Evolutionary conservation across 2,329 filamentous ascomycete genomes (phyloP).

Genomic region (Xylariaceae sp.): DNA sequence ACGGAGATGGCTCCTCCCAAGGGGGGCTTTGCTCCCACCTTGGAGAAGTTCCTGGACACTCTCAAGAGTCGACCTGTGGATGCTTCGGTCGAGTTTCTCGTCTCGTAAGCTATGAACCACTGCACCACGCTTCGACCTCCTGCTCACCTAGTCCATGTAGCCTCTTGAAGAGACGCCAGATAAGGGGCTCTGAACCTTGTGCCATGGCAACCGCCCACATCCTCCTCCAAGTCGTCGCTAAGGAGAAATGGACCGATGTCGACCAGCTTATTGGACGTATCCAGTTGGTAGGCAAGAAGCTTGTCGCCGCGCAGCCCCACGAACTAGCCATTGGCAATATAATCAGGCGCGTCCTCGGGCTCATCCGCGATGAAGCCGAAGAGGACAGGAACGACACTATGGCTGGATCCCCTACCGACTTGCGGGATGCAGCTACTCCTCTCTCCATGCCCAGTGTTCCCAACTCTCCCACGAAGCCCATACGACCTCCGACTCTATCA

Average conservation of each 20-base stretch:
- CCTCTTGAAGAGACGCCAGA: slow-evolving; percentile 84
- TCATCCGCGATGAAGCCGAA: slow-evolving; percentile 86
- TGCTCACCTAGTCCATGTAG: slow-evolving; percentile 34
- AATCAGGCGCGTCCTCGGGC: slow-evolving; percentile 76
- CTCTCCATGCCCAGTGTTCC: slow-evolving; percentile 9
- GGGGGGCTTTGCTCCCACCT: slow-evolving; percentile 57
- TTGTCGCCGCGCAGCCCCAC: slow-evolving; percentile 77
- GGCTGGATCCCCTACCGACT: slow-evolving; percentile 49
- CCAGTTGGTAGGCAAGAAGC: slow-evolving; percentile 65
- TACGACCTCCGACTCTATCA: slow-evolving; percentile 53
- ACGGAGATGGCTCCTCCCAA: slow-evolving; percentile 48
- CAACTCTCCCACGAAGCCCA: slow-evolving; percentile 11
- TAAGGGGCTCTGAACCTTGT: slow-evolving; percentile 78
- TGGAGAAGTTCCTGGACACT: slow-evolving; percentile 72
- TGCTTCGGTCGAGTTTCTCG: slow-evolving; percentile 72
- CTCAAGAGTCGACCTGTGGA: slow-evolving; percentile 71
- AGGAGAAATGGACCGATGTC: slow-evolving; percentile 70
- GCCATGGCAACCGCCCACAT: slow-evolving; percentile 87
- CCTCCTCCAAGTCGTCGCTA: slow-evolving; percentile 77
- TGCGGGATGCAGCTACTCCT: slow-evolving; percentile 17
- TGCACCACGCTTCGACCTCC: slow-evolving; percentile 2
- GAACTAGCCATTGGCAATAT: slow-evolving; percentile 95
- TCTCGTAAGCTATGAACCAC: slow-evolving; percentile 65
- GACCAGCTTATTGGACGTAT: slow-evolving; percentile 73
- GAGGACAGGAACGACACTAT: slow-evolving; percentile 62